Evolutionary conservation across 148 eudicot species (phyloP), one percentile per base, ranked within the genome.

Genomic region (Rhododendron williamsianum): DNA sequence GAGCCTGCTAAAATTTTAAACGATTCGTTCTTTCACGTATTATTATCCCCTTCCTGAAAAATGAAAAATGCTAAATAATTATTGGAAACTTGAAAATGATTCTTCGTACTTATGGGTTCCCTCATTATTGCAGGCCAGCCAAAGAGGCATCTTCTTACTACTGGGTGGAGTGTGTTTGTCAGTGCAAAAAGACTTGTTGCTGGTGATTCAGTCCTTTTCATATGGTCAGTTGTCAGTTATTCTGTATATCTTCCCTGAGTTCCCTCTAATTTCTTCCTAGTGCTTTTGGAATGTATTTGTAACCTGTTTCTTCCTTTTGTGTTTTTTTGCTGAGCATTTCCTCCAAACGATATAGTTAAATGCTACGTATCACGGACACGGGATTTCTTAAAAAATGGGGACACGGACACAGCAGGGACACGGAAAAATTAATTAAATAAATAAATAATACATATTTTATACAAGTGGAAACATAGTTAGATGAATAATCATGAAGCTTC

Each of bases 101-200:
- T 58, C 67, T 43, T 86, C 9, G 33, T 13, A 30, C 4, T 5
- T 58, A 48, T 60, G 2, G 35, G 45, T 85, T 86, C 60, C 82
- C 18, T 72, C 73, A 25, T 78, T 38, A 38, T 81, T 90, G 88
- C 95, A 96, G 98, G 98, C 85, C 98, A 96, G 93, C 98, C 98
- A 78, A 96, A 96, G 88, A 90, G 98, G 77, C 98, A 96, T 90
- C 91, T 96, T 82, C 94, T 96, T 54, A 96, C 98, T 79, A 96
- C 98, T 60, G 98, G 98, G 51, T 96, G 98, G 98, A 96, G 98
- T 84, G 96, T 96, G 41, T 96, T 96, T 92, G 98, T 96, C 89
- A 96, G 98, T 92, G 98, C 98, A 65, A 96, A 96, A 86, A 89
- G 98, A 87, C 98, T 96, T 82, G 90, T 94, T 82, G 98, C 98